phyloP scores from a whole-genome alignment of 495 filamentous ascomycete genomes.

The Penicillium verhagenii region DNA sequence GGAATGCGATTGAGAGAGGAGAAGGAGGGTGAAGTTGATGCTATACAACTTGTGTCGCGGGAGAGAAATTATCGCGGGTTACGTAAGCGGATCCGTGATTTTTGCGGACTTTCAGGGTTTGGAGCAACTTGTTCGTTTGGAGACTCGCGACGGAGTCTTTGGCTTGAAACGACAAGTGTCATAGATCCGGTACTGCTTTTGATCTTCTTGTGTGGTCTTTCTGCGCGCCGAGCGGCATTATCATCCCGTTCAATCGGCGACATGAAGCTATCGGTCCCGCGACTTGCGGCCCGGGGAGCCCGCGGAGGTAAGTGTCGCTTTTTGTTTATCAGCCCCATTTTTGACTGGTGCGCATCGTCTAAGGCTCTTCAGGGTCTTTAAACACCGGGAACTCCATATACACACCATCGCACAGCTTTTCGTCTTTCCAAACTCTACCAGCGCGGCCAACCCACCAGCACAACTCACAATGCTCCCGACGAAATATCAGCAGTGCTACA shows the following conservation, averaged over 20 bases:
- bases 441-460: background rate
- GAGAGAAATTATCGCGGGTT: conserved; percentile 32
- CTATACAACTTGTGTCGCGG: conserved; percentile 16
- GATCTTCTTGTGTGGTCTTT: background rate
- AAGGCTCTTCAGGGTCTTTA: background rate
- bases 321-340: background rate
- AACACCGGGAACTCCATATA: background rate
- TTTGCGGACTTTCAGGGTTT: conserved; percentile 11
- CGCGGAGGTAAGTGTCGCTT: conserved; percentile 23
- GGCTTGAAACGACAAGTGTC: background rate
- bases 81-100: conserved; percentile 23
- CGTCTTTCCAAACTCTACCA: background rate
- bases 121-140: conserved; percentile 5
- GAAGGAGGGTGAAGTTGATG: conserved; percentile 15
- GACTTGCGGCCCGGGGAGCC: conserved; percentile 23
- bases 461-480: conserved; percentile 7
- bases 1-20: conserved; percentile 12
- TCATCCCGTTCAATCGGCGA: conserved; percentile 15
- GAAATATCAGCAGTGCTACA: conserved; percentile 19
- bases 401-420: background rate
- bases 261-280: conserved; percentile 36
- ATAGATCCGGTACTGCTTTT: background rate
- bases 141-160: conserved; percentile 14
- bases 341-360: background rate
- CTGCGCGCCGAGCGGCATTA: conserved; percentile 12